A percentile compares a stretch with the other conserved stretches of the same genome.
phyloP scores from a whole-genome alignment of 1,139 yeast genomes.

The Candida tunisiensis region DNA sequence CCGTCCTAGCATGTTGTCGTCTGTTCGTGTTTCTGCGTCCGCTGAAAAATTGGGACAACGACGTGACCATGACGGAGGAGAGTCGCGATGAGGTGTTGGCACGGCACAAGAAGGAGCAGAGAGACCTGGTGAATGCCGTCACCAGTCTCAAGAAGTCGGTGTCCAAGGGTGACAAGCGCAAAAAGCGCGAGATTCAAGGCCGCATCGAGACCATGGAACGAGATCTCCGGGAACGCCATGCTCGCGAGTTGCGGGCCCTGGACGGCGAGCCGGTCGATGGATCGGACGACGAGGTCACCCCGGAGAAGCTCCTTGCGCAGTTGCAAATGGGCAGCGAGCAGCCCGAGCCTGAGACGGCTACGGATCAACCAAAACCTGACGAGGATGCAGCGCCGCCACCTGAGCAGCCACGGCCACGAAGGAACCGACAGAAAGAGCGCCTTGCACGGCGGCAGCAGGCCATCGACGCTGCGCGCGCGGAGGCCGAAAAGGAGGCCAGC shows the following conservation, averaged over 20 bases:
- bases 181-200: constrained; percentile 29
- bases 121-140: constrained; percentile 45
- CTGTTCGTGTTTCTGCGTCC: no score
- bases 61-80: constrained; percentile 9
- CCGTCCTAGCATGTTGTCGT: no score
- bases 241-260: constrained; percentile 25
- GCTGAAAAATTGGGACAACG: no score
- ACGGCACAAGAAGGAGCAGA: constrained; percentile 52
- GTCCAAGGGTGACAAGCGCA: constrained; percentile 58
- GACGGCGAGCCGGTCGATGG: constrained; percentile 8
- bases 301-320: constrained; percentile 47
- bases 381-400: constrained; percentile 5
- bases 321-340: constrained; percentile 22
- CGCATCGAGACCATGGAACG: constrained; percentile 45
- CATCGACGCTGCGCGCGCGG: constrained; percentile 39
- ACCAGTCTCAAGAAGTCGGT: constrained; percentile 76
- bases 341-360: no score
- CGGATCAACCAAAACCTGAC: no score
- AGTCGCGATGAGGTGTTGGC: constrained; percentile 37
- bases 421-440: constrained; percentile 77
- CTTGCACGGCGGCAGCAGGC: constrained; percentile 63
- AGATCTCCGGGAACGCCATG: constrained; percentile 36
- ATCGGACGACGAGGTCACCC: constrained; percentile 31
- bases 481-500: constrained; percentile 60
- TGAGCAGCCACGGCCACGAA: constrained; percentile 18